A percentile compares a stretch with the other conserved stretches of the same genome.
Conservation (phyloP, 2,329 filamentous ascomycete genomes). For the Venturia carpophila region DNA sequence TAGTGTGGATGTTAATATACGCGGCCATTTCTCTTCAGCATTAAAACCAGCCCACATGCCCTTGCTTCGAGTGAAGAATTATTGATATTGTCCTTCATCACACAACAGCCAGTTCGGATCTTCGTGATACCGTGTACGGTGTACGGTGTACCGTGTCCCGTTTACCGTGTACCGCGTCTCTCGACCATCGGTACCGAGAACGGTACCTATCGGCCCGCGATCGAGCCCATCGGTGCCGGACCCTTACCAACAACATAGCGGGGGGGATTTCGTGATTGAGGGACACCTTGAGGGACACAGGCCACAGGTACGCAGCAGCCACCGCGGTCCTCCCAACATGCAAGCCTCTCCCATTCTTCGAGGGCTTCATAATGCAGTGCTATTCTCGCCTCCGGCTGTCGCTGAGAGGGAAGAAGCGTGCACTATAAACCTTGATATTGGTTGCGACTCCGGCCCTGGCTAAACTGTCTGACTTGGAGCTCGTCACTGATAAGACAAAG, state of each 20-base stretch:
- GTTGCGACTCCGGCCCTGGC: neutral
- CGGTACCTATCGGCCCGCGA: neutral
- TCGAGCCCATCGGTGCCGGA: neutral
- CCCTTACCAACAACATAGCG: constrained; percentile 5
- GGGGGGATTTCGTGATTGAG: constrained; percentile 10
- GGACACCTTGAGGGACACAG: constrained; percentile 5
- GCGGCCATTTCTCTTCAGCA: neutral
- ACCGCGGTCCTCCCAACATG: neutral
- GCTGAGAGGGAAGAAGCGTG: neutral
- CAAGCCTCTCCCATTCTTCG: neutral
- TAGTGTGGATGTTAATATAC: constrained; percentile 6
- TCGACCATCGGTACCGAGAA: neutral
- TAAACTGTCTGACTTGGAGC: neutral
- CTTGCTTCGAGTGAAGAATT: neutral
- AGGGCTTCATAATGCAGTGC: neutral
- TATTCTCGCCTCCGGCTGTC: neutral
- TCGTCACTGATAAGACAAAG: constrained; percentile 11
- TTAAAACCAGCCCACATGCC: neutral
- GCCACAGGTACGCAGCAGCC: constrained; percentile 1
- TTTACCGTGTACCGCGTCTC: neutral
- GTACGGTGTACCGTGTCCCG: too few species aligned
- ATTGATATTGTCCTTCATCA: neutral
- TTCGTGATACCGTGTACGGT: constrained; percentile 1
- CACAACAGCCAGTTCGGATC: neutral
- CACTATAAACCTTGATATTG: neutral